Evolutionary conservation across 2,329 filamentous ascomycete genomes (phyloP), one percentile per base, ranked within the genome.

Genomic region (Cercospora sp.): DNA sequence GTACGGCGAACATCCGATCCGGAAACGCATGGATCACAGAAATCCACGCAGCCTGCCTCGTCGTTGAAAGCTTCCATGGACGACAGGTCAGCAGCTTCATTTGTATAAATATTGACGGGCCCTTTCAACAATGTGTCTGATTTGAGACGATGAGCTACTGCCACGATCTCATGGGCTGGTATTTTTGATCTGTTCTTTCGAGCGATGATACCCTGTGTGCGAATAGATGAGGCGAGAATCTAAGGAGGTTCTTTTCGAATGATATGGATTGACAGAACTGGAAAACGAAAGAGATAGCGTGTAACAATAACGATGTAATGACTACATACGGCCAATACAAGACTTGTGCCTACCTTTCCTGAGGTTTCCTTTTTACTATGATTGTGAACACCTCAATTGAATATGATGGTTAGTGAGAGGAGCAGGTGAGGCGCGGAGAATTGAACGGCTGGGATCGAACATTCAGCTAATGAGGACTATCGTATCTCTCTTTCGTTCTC

Each of bases 21-120:
- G 10, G 60, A 63, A 28, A 63, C 55, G 2, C 55, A 59, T 33
- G 55, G 55, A 55, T 45, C 60, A 2, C 36, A 48, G 26, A 63
- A 63, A 51, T 53, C 42, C 9, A 63, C 45, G 60, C 60, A 45
- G 2, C 33, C 60, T 53, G 23, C 60, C n/a, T 26, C 60, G 36
- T 53, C 48, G 18, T 18, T 45, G 36, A 39, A 45, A 31, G 39
- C 42, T 16, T 63, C 60, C 7, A 33, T 51, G 60, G 39, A 63
- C 16, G 28, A 51, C 55, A 28, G 48, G 31, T 65, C 63, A 16
- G 31, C 63, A 12, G 63, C 31, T 26, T 65, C 63, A 20, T 59
- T 65, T 23, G 60, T 63, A 45, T 63, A 18, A 61, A 9, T 48
- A 5, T n/a, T 33, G 30, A n/a, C 13, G 55, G 6, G 12, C 23